Conservation (phyloP, 2,329 filamentous ascomycete genomes). For the Fusarium illudens region DNA sequence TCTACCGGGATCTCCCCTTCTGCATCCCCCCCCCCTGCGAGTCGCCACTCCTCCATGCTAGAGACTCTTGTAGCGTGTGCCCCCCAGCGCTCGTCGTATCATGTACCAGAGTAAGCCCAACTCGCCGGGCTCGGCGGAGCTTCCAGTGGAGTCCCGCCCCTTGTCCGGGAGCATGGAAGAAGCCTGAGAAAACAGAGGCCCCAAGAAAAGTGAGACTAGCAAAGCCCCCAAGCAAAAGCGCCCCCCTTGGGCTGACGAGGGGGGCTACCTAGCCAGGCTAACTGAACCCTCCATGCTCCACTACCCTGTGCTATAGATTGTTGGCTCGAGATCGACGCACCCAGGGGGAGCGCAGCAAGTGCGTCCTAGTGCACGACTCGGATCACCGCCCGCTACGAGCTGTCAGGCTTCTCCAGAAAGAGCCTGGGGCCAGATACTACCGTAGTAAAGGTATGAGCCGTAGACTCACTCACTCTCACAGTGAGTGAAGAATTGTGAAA, state of each 20-base stretch:
- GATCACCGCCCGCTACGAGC: slow-evolving; percentile 28
- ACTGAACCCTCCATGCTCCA: too few relatives aligned
- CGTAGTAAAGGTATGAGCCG: background rate
- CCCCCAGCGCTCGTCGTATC: background rate
- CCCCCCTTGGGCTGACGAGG: background rate
- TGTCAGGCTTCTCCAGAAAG: slow-evolving; percentile 29
- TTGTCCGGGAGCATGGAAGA: slow-evolving; percentile 5
- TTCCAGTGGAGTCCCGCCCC: slow-evolving; percentile 2
- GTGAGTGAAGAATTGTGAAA: background rate
- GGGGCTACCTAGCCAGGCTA: background rate
- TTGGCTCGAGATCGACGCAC: slow-evolving; percentile 15
- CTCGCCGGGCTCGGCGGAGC: background rate
- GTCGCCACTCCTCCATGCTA: background rate
- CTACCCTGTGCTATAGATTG: slow-evolving; percentile 18
- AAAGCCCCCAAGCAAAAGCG: background rate
- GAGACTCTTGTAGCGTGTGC: background rate
- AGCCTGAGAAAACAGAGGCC: background rate
- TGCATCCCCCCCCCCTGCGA: background rate
- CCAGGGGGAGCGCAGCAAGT: background rate
- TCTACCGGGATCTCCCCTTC: background rate
- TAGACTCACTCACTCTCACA: background rate
- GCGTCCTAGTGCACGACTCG: slow-evolving; percentile 29
- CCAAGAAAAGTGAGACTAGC: background rate
- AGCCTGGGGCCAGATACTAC: slow-evolving; percentile 17
- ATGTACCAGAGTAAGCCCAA: background rate